Evolutionary conservation across 192 early-diverging fungal species (phyloP).

Genomic region (Linnemannia schmuckeri): DNA sequence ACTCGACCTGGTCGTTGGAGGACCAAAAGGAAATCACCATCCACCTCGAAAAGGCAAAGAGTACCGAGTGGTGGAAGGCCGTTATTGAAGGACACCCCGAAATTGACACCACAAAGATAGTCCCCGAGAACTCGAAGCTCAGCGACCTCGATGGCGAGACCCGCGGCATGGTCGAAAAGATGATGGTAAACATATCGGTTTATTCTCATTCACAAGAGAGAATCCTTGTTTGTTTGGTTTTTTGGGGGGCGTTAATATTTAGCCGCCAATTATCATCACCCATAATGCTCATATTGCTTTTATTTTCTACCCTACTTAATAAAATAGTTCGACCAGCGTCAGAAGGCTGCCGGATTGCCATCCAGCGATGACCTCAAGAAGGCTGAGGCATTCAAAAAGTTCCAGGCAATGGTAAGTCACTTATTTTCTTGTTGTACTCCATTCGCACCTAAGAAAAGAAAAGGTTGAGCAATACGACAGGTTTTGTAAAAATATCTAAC

Average conservation of each 20-base stretch:
- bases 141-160: slow-evolving; percentile 92
- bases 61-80: slow-evolving; percentile 91
- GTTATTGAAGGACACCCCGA: slow-evolving; percentile 83
- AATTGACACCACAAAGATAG: slow-evolving; percentile 91
- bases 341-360: slow-evolving; percentile 84
- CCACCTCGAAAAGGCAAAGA: slow-evolving; percentile 88
- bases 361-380: slow-evolving; percentile 86
- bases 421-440: not conserved
- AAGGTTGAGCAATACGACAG: not conserved
- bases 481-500: not conserved
- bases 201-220: not conserved
- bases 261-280: not conserved
- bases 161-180: slow-evolving; percentile 93
- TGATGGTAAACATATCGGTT: slow-evolving; percentile 77
- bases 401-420: slow-evolving; percentile 65
- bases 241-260: not conserved
- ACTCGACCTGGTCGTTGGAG: slow-evolving; percentile 86
- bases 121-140: slow-evolving; percentile 92
- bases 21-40: slow-evolving; percentile 80
- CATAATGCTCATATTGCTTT: not conserved
- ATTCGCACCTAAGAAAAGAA: not conserved
- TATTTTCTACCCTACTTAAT: slow-evolving; percentile 9
- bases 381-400: slow-evolving; percentile 81
- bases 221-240: not conserved
- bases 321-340: slow-evolving; percentile 87